Conservation (phyloP, 108 stramenopile genomes). For the Cyclotella kingstonii region DNA sequence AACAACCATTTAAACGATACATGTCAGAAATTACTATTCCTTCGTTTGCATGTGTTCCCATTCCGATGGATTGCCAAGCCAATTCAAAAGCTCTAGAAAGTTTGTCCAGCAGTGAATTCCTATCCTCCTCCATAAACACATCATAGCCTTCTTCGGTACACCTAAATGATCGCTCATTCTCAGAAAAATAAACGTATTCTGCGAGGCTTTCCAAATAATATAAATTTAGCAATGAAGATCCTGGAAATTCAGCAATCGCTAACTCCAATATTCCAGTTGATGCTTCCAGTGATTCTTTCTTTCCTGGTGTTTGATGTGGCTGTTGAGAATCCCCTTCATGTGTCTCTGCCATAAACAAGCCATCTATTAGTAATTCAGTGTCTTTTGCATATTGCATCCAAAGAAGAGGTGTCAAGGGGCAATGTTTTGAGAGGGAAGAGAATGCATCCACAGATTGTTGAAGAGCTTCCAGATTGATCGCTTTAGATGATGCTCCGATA, state of each 20-base stretch:
- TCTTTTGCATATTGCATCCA: constrained; percentile 88
- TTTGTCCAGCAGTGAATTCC: constrained; percentile 8
- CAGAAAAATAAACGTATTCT: constrained; percentile 17
- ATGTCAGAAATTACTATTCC: constrained; percentile 47
- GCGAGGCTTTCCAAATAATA: constrained; percentile 49
- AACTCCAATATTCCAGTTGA: constrained; percentile 67
- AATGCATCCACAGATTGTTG: constrained; percentile 50
- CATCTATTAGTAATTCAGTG: constrained; percentile 44
- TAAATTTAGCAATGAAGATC: constrained; percentile 52
- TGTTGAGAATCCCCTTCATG: constrained; percentile 1
- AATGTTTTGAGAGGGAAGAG: constrained; percentile 49
- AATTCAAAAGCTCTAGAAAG: constrained; percentile 44
- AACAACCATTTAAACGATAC: constrained; percentile 41
- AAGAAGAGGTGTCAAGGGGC: constrained; percentile 85
- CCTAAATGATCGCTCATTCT: constrained; percentile 6
- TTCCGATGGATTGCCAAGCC: constrained; percentile 56
- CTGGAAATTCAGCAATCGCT: constrained; percentile 74
- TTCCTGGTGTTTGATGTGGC: constrained; percentile 23
- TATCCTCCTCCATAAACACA: constrained; percentile 13
- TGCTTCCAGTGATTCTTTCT: constrained; percentile 43
- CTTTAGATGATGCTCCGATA: not conserved
- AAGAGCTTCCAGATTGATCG: constrained; percentile 39
- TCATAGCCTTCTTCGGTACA: not conserved
- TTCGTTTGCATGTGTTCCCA: constrained; percentile 68
- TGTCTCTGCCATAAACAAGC: constrained; percentile 25